Evolutionary conservation across 148 eudicot species (phyloP).

Genomic region (Nepenthes mirabilis): DNA sequence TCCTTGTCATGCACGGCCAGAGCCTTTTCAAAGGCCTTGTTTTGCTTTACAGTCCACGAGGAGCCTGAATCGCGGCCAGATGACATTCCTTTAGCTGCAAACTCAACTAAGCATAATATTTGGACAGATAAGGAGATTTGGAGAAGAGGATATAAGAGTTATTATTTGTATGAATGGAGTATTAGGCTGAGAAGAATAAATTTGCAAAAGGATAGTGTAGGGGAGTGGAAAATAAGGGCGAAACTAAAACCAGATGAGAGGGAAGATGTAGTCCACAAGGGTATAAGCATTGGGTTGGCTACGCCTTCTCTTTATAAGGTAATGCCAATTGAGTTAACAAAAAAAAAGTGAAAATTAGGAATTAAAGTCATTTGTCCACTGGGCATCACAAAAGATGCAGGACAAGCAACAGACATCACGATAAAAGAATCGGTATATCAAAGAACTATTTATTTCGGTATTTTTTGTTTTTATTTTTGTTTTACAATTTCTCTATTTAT

Average conservation of each 20-base stretch:
- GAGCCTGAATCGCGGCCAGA: conserved; percentile 16
- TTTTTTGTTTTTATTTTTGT: background rate
- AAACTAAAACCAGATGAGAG: conserved; percentile 8
- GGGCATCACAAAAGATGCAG: conserved; percentile 26
- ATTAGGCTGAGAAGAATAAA: background rate
- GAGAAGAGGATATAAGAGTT: background rate
- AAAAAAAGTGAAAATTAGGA: conserved; percentile 12
- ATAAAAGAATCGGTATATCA: conserved; percentile 23
- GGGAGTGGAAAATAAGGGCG: conserved; percentile 1
- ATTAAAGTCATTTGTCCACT: conserved; percentile 26
- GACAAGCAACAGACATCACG: conserved; percentile 5
- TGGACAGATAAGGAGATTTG: background rate
- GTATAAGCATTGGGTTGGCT: conserved; percentile 31
- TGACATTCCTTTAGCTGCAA: conserved; percentile 15
- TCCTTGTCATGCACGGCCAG: conserved; percentile 45
- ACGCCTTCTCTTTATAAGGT: conserved; percentile 48
- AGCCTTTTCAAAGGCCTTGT: conserved; percentile 50
- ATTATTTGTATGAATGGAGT: background rate
- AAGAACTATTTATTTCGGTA: conserved; percentile 1
- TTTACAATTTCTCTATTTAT: too few species aligned
- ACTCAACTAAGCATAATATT: background rate
- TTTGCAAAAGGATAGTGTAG: background rate
- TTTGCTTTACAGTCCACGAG: conserved; percentile 41
- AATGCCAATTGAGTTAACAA: conserved; percentile 39
- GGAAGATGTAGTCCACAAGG: background rate